Evolutionary conservation across 78 protist genomes (phyloP).

Genomic region (Dictyostelium brefeldianum): DNA sequence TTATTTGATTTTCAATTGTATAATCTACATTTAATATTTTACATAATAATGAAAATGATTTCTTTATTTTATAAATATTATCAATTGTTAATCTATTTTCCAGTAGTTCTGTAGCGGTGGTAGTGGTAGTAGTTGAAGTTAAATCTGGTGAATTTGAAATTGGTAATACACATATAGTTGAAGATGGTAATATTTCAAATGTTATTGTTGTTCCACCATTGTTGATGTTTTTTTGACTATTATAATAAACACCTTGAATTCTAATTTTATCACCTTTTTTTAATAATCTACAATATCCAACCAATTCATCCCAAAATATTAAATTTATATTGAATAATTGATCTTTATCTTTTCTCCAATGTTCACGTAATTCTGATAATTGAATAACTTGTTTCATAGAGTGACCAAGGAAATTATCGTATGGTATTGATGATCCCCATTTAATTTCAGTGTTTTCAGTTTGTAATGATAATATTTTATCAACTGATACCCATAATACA

Average conservation of each 20-base stretch:
- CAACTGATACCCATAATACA: background rate
- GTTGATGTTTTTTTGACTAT: background rate
- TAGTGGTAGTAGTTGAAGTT: background rate
- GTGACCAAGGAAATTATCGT: conserved; percentile 2
- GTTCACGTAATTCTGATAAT: background rate
- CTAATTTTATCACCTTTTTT: conserved; percentile 2
- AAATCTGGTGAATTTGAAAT: background rate
- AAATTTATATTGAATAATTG: background rate
- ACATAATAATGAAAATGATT: background rate
- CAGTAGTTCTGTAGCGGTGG: background rate
- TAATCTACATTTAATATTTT: background rate
- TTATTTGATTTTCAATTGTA: background rate
- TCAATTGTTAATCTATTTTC: too few relatives aligned
- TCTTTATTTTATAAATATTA: background rate
- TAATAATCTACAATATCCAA: background rate
- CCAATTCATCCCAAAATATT: background rate
- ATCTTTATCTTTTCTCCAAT: conserved; percentile 7
- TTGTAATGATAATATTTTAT: background rate
- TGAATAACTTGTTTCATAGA: background rate
- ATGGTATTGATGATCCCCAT: background rate
- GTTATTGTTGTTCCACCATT: background rate
- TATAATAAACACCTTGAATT: background rate
- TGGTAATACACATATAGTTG: conserved; percentile 5
- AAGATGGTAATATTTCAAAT: background rate
- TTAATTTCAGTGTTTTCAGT: background rate